A percentile compares a stretch with the other conserved stretches of the same genome.
Evolutionary conservation across 2,329 filamentous ascomycete species (phyloP).

Genomic region (Fusarium denticulatum): DNA sequence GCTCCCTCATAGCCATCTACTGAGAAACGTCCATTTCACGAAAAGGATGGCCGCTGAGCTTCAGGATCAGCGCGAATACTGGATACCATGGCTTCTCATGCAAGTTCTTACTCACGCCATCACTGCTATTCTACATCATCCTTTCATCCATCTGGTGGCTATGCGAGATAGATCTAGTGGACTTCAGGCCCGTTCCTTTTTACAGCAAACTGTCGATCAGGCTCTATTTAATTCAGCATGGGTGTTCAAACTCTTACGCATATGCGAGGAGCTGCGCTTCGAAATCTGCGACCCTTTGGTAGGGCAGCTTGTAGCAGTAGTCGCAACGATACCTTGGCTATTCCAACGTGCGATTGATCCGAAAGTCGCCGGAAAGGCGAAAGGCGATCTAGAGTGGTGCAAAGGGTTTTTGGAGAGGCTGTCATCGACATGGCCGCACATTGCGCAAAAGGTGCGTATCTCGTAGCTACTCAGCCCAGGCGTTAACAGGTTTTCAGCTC

Average conservation of each 20-base stretch:
- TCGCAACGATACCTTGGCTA: conserved; percentile 18
- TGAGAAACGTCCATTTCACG: neutral
- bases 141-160: conserved; percentile 7
- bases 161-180: neutral
- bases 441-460: conserved; percentile 10
- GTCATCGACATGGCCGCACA: conserved; percentile 15
- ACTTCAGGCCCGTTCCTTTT: neutral
- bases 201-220: neutral
- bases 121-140: neutral
- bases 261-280: neutral
- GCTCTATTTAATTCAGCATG: conserved; percentile 3
- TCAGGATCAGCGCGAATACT: neutral
- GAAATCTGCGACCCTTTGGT: conserved; percentile 1
- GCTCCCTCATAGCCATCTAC: neutral
- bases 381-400: neutral
- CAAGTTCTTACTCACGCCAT: neutral
- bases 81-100: conserved; percentile 5
- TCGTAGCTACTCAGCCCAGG: neutral
- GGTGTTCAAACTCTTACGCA: neutral
- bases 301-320: conserved; percentile 13
- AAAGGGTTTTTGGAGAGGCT: neutral
- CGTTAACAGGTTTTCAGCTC: neutral
- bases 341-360: conserved; percentile 13
- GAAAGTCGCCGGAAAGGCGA: conserved; percentile 3
- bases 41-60: neutral